Conservation (phyloP, 2,329 filamentous ascomycete species). For the Ceratocystiopsis minuta region DNA sequence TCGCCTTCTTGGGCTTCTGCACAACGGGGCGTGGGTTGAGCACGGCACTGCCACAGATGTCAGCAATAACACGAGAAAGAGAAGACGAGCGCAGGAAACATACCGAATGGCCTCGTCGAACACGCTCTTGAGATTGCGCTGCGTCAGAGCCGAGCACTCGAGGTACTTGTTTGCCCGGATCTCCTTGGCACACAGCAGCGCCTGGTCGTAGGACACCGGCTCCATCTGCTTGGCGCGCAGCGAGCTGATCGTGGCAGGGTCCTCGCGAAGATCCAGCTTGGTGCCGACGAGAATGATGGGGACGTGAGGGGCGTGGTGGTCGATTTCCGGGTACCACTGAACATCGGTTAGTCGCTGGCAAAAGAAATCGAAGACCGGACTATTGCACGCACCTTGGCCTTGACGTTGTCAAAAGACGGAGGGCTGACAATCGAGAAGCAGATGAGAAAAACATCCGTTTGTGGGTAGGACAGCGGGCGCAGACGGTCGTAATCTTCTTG, state of each 20-base stretch:
- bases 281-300: slow-evolving; percentile 95
- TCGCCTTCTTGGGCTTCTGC: slow-evolving; percentile 42
- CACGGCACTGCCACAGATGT: slow-evolving; percentile 37
- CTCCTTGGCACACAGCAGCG: slow-evolving; percentile 73
- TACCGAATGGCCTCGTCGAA: slow-evolving; percentile 98
- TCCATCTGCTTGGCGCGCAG: slow-evolving; percentile 88
- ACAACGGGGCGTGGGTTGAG: slow-evolving; percentile 46
- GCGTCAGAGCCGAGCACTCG: slow-evolving; percentile 91
- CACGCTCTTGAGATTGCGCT: slow-evolving; percentile 93
- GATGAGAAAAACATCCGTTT: slow-evolving; percentile 96
- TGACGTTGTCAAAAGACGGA: slow-evolving; percentile 96
- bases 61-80: slow-evolving; percentile 5
- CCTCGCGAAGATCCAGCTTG: slow-evolving; percentile 89
- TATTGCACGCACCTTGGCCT: slow-evolving; percentile 57
- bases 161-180: slow-evolving; percentile 95
- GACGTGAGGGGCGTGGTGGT: slow-evolving; percentile 86
- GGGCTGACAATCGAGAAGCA: slow-evolving; percentile 98
- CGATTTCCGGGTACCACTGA: slow-evolving; percentile 94
- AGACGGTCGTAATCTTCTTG: slow-evolving; percentile 97
- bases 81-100: slow-evolving; percentile 15
- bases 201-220: slow-evolving; percentile 89
- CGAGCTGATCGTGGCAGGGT: slow-evolving; percentile 62
- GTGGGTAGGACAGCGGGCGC: slow-evolving; percentile 87
- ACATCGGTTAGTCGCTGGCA: slow-evolving; percentile 1
- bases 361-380: no score